Conservation (phyloP, 805 yeast genomes). For the Teunomyces cretensis region DNA sequence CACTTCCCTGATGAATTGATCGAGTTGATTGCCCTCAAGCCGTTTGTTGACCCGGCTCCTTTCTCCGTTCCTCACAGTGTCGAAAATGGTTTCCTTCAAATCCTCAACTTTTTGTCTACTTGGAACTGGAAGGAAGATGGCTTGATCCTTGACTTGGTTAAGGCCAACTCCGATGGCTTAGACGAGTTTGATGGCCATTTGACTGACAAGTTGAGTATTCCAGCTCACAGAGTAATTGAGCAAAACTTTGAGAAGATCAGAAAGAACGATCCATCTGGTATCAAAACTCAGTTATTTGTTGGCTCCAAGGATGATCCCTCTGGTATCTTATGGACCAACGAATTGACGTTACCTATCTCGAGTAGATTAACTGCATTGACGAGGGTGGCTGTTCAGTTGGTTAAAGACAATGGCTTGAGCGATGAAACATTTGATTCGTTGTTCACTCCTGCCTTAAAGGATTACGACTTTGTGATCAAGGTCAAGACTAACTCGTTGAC, state of each 20-base stretch:
- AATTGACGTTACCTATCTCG: slow-evolving; percentile 68
- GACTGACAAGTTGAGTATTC: slow-evolving; percentile 61
- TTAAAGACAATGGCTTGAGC: slow-evolving; percentile 45
- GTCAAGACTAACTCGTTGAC: slow-evolving; percentile 48
- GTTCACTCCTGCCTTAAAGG: slow-evolving; percentile 80
- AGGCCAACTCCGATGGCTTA: slow-evolving; percentile 16
- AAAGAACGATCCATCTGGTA: slow-evolving; percentile 76
- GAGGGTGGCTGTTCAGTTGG: slow-evolving; percentile 63
- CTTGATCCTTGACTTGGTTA: slow-evolving; percentile 72
- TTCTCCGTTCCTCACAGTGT: slow-evolving; percentile 76
- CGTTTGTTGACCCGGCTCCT: slow-evolving; percentile 88
- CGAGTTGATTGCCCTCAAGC: slow-evolving; percentile 79
- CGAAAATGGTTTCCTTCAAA: slow-evolving; percentile 77
- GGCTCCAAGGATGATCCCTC: slow-evolving; percentile 84
- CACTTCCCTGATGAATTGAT: slow-evolving; percentile 77
- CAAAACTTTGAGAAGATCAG: slow-evolving; percentile 68
- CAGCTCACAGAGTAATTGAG: slow-evolving; percentile 60
- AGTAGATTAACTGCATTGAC: slow-evolving; percentile 86
- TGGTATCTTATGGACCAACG: slow-evolving; percentile 79
- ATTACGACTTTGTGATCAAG: slow-evolving; percentile 77
- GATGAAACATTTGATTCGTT: slow-evolving; percentile 48
- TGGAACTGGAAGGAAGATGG: slow-evolving; percentile 98
- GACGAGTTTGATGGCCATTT: slow-evolving; percentile 33
- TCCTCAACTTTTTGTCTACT: slow-evolving; percentile 62
- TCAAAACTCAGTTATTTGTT: slow-evolving; percentile 76